Conservation (phyloP, 2,329 filamentous ascomycete species). For the Paramyrothecium sp. region DNA sequence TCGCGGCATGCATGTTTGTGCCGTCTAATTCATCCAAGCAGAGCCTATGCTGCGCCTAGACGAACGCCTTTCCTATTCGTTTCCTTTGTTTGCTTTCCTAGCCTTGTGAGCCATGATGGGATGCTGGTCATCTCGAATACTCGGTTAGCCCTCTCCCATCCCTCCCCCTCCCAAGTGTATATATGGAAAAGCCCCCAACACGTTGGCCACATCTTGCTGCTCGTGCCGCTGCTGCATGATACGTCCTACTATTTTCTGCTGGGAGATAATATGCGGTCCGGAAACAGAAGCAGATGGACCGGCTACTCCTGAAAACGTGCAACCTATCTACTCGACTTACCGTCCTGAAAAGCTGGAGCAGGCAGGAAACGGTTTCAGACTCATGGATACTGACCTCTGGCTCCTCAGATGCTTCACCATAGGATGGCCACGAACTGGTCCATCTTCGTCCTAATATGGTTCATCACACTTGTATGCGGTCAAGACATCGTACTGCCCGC, state of each 20-base stretch:
- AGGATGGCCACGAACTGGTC: slow-evolving; percentile 40
- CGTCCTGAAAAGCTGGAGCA: too few species aligned
- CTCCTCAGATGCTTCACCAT: slow-evolving; percentile 37
- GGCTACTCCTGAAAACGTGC: not conserved
- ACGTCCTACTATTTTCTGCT: not conserved
- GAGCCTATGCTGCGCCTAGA: not conserved
- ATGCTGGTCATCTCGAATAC: slow-evolving; percentile 33
- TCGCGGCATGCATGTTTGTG: not conserved
- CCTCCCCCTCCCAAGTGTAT: too few species aligned
- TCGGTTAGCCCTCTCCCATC: slow-evolving; percentile 11
- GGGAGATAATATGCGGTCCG: not conserved
- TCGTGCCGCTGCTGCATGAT: too few species aligned
- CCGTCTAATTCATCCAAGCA: not conserved
- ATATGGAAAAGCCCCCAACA: too few species aligned
- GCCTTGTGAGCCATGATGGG: slow-evolving; percentile 27
- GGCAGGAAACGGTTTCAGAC: not conserved
- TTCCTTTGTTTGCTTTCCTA: slow-evolving; percentile 10
- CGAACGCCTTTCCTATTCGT: slow-evolving; percentile 4
- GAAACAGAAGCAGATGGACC: not conserved
- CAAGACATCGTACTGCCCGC: slow-evolving; percentile 23
- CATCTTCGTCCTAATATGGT: slow-evolving; percentile 25
- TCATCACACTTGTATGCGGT: slow-evolving; percentile 24
- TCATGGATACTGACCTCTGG: slow-evolving; percentile 5
- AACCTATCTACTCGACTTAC: too few species aligned
- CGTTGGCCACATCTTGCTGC: too few species aligned